Base-by-base conservation (phyloP, 352 stramenopile species). In the Pythium oligandrum region DNA sequence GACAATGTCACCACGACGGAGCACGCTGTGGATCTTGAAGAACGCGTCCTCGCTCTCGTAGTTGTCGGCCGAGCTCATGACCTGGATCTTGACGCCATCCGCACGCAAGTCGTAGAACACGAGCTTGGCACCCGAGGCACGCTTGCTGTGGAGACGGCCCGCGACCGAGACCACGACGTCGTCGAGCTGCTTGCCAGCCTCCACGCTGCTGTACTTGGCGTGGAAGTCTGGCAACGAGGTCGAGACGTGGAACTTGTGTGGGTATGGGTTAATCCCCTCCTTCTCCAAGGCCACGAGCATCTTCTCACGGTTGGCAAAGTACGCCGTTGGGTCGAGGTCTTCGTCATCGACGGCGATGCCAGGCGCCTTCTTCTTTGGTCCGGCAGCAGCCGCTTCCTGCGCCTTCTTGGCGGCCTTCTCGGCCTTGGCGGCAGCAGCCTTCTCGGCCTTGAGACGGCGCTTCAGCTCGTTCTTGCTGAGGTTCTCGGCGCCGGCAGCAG, bases 391-490 rank as follows among this genome's bases (percentile, higher is more conserved):
- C 12, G 83, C 71, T 26, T 84, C 65, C 10, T 68, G 73, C 34
- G 88, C 89, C 62, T 90, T 88, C 36, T 78, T 77, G 11, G 77
- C 78, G 44, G 75, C 91, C 75, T 98, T 98, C 60, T 97, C 90
- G 26, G 90, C 92, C 74, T 99, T 99, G 55, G 87, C 87, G 53
- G 89, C 82, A 35, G 95, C 96, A 1, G 94, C 91, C 53, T 95
- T 93, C 70, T 98, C 68, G 12, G 93, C 95, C 78, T 99, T 99
- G 36, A 98, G 70, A 57, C 94, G 82, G 71, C 98, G 98, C 83
- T 99, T 99, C 46, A 99, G 78, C 44, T 97, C 96, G 78, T 99
- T 99, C 85, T 99, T 99, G 62, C 92, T 98, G 45, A 98, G 68
- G 30, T 60, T 44, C 46, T 66, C 64, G 9, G 65, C 60, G 42